Conservation (phyloP, 2,329 filamentous ascomycete species). For the Zymoseptoria tritici region DNA sequence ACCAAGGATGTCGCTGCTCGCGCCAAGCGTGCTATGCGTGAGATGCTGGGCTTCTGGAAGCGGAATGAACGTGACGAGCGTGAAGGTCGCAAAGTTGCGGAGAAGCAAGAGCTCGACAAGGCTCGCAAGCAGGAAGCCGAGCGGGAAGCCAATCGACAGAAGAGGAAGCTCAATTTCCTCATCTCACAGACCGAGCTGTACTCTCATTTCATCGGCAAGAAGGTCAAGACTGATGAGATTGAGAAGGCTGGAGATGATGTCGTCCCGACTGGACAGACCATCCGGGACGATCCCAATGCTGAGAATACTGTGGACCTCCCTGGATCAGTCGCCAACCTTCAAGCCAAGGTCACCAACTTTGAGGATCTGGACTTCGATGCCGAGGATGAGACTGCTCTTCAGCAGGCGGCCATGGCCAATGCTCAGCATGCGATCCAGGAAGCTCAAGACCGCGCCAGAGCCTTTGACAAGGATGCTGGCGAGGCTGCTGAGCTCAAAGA, state of each 20-base stretch:
- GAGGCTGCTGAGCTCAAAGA: slow-evolving; percentile 43
- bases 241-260: slow-evolving; percentile 72
- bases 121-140: slow-evolving; percentile 95
- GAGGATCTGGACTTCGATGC: slow-evolving; percentile 93
- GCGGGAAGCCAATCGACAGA: slow-evolving; percentile 92
- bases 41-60: slow-evolving; percentile 99
- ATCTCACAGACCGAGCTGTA: slow-evolving; percentile 98
- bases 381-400: slow-evolving; percentile 77
- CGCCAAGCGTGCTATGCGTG: slow-evolving; percentile 95
- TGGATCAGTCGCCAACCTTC: slow-evolving; percentile 42
- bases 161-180: slow-evolving; percentile 97
- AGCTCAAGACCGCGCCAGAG: slow-evolving; percentile 83
- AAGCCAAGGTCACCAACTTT: slow-evolving; percentile 79
- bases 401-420: slow-evolving; percentile 83
- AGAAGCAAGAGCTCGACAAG: slow-evolving; percentile 92
- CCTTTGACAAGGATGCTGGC: slow-evolving; percentile 69
- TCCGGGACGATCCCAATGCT: slow-evolving; percentile 32
- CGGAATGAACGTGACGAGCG: slow-evolving; percentile 96
- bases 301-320: slow-evolving; percentile 43
- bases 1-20: slow-evolving; percentile 95
- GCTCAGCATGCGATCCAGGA: slow-evolving; percentile 93
- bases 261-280: slow-evolving; percentile 47
- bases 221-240: slow-evolving; percentile 95
- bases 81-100: slow-evolving; percentile 85
- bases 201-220: slow-evolving; percentile 98